These are phyloP conservation scores for Huntiella savannae DNA, from an alignment of 2,329 filamentous ascomycete species.

Conservation along the genomic window DNA sequence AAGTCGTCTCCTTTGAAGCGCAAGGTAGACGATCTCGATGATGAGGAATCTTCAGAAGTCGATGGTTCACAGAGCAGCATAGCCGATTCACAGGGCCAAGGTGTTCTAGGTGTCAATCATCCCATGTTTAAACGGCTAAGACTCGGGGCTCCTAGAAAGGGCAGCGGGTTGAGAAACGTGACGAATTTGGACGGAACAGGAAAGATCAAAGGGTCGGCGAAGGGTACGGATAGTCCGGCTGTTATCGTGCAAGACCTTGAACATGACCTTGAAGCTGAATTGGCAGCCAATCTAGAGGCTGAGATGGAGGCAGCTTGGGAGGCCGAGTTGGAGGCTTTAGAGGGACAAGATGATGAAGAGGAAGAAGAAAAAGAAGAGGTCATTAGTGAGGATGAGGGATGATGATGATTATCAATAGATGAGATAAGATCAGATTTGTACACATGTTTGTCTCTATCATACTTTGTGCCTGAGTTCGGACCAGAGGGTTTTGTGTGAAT, in stretches of 20 bases:
- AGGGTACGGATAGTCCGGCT: conserved; percentile 18
- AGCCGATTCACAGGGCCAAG: conserved; percentile 22
- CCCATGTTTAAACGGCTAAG: conserved; percentile 10
- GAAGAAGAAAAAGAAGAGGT: not conserved
- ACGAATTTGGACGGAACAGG: conserved; percentile 16
- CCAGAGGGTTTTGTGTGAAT: too few species aligned
- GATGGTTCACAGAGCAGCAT: conserved; percentile 11
- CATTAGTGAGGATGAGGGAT: not conserved
- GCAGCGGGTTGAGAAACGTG: conserved; percentile 16
- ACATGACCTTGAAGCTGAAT: conserved; percentile 42
- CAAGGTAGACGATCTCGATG: conserved; percentile 9
- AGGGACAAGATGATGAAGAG: not conserved
- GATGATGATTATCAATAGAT: not conserved
- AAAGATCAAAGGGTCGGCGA: conserved; percentile 22
- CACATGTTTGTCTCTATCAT: not conserved
- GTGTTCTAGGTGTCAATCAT: conserved; percentile 15
- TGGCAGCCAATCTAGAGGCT: conserved; percentile 39
- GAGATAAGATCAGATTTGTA: not conserved
- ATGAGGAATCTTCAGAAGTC: conserved; percentile 4
- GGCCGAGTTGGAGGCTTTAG: not conserved
- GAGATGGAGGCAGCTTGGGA: conserved; percentile 8
- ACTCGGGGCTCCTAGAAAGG: conserved; percentile 16
- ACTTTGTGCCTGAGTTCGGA: too few species aligned
- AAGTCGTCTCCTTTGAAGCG: conserved; percentile 11
- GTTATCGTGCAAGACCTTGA: conserved; percentile 17